Percentiles rank a stretch among this genome's conserved stretches.
Evolutionary conservation across 2,329 filamentous ascomycete species (phyloP).

Genomic region (Sclerotinia trifoliorum): DNA sequence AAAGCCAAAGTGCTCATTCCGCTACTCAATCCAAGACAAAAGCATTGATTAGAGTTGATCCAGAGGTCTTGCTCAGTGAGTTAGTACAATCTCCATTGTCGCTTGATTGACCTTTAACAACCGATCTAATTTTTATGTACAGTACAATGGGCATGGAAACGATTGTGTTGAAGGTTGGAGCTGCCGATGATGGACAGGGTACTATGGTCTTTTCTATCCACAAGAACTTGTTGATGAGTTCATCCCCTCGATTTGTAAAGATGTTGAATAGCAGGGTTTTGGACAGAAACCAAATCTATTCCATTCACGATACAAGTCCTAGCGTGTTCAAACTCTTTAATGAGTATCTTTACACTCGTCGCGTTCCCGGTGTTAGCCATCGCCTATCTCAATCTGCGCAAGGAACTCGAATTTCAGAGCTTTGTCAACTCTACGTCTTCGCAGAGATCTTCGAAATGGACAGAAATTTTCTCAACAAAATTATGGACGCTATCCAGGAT

Average conservation of each 20-base stretch:
- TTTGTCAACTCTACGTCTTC: slow-evolving; percentile 31
- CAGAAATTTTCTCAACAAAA: slow-evolving; percentile 26
- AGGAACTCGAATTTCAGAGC: slow-evolving; percentile 17
- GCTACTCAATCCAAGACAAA: background rate
- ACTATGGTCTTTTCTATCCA: slow-evolving; percentile 17
- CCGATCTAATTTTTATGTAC: background rate
- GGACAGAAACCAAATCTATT: background rate
- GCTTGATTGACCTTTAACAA: background rate
- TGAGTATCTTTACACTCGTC: slow-evolving; percentile 28
- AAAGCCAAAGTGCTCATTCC: background rate
- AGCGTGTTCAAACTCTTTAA: slow-evolving; percentile 29
- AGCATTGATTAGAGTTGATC: background rate
- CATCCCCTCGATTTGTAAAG: slow-evolving; percentile 5
- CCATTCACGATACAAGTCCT: slow-evolving; percentile 16
- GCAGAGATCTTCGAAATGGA: slow-evolving; percentile 24
- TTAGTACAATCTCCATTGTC: background rate
- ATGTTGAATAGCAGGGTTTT: background rate
- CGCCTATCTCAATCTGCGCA: slow-evolving; percentile 2
- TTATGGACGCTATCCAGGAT: slow-evolving; percentile 35
- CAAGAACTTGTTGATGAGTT: background rate
- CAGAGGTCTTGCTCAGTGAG: slow-evolving; percentile 15
- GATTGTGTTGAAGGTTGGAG: slow-evolving; percentile 4
- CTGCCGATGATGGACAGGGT: background rate
- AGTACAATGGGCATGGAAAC: slow-evolving; percentile 17
- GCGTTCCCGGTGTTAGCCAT: slow-evolving; percentile 22